Evolutionary conservation across 1,284 basidiomycete genomes (phyloP).

Genomic region (Coriolopsis trogii): DNA sequence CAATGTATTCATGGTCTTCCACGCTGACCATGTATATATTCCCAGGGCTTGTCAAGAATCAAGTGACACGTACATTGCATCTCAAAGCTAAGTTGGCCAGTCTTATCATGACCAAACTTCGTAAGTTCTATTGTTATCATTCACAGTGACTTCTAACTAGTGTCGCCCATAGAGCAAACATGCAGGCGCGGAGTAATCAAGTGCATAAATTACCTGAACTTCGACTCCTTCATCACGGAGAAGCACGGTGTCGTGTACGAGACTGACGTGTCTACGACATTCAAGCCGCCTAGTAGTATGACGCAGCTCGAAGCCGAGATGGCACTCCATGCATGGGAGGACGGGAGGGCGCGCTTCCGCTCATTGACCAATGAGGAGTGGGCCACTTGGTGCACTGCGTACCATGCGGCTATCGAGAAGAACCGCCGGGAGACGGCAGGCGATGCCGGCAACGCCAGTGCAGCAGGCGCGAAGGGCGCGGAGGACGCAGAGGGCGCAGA

Average conservation of each 20-base stretch:
- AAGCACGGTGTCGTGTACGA: conserved; percentile 25
- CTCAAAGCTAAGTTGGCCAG: conserved; percentile 10
- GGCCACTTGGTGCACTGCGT: not conserved
- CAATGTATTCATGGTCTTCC: not conserved
- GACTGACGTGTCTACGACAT: conserved; percentile 29
- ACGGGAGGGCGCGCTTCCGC: conserved; percentile 16
- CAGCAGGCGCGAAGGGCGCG: not conserved
- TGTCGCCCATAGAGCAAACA: conserved; percentile 5
- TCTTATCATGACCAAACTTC: conserved; percentile 17
- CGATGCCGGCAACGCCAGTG: not conserved
- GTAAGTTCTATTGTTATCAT: conserved; percentile 13
- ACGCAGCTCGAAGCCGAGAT: conserved; percentile 23
- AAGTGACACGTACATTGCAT: conserved; percentile 2
- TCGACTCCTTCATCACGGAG: conserved; percentile 28
- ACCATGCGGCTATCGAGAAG: not conserved
- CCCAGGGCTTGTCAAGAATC: conserved; percentile 2
- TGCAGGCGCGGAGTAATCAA: conserved; percentile 5
- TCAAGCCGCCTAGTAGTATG: conserved; percentile 24
- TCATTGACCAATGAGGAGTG: conserved; percentile 14
- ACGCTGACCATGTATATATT: not conserved
- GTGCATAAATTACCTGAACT: conserved; percentile 28
- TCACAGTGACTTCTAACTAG: not conserved
- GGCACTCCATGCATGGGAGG: conserved; percentile 15
- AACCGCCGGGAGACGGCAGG: not conserved
- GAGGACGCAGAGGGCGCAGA: too few species aligned